Conservation (phyloP, 345 rosid species). For the Populus deltoides region DNA sequence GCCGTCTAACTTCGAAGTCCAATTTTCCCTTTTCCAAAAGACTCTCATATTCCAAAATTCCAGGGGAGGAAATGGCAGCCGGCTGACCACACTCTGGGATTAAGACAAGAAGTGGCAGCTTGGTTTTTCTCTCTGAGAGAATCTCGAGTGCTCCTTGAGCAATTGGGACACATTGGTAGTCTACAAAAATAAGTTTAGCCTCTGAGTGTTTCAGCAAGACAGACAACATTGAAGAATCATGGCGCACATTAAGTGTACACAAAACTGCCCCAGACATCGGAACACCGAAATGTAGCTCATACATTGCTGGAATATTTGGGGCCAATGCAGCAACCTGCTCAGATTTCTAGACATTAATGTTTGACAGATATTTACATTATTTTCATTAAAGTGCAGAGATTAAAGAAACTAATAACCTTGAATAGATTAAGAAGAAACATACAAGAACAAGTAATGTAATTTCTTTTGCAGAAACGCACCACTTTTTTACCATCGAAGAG, state of each 20-base stretch:
- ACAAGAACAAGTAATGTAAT: not conserved
- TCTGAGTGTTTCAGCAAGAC: conserved; percentile 50
- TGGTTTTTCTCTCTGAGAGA: conserved; percentile 32
- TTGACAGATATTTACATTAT: not conserved
- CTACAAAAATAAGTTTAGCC: conserved; percentile 52
- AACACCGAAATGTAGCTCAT: conserved; percentile 65
- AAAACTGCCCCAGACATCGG: conserved; percentile 68
- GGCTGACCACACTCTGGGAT: conserved; percentile 27
- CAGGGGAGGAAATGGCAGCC: conserved; percentile 9
- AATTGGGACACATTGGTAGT: conserved; percentile 41
- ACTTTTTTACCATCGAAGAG: not conserved
- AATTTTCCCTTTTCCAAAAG: conserved; percentile 40
- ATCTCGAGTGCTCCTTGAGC: conserved; percentile 47
- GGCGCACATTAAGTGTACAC: conserved; percentile 55
- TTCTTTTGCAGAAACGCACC: not conserved
- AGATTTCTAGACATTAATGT: not conserved
- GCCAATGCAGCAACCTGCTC: conserved; percentile 57
- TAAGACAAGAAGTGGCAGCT: conserved; percentile 43
- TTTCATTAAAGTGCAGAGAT: not conserved
- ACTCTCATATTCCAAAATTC: conserved; percentile 40
- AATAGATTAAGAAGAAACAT: not conserved
- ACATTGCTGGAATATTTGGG: conserved; percentile 59
- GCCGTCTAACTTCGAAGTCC: conserved; percentile 40
- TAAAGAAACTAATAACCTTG: not conserved
- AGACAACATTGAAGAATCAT: conserved; percentile 48